Evolutionary conservation across 2,329 filamentous ascomycete genomes (phyloP).

Genomic region (Ceratocystis destructans): DNA sequence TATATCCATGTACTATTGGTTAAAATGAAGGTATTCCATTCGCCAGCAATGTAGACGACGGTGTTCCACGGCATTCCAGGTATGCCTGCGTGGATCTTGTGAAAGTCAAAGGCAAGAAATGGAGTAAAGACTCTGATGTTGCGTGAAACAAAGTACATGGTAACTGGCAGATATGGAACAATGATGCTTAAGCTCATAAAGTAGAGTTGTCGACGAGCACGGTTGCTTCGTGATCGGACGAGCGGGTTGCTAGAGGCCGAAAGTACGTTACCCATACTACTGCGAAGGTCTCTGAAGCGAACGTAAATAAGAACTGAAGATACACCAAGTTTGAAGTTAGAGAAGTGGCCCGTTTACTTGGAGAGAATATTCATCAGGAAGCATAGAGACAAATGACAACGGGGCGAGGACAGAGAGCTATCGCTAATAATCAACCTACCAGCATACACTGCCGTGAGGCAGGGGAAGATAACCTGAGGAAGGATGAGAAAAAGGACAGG

Average conservation of each 20-base stretch:
- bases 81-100: conserved; percentile 29
- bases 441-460: conserved; percentile 35
- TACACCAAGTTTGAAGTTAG: background rate
- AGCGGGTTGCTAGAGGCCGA: conserved; percentile 13
- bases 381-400: conserved; percentile 8
- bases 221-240: conserved; percentile 25
- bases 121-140: conserved; percentile 29
- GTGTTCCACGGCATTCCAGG: conserved; percentile 33
- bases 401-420: background rate
- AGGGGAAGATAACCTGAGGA: conserved; percentile 32
- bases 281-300: conserved; percentile 36
- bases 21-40: conserved; percentile 28
- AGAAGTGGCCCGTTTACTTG: background rate
- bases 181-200: conserved; percentile 41
- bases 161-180: conserved; percentile 37
- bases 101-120: conserved; percentile 30
- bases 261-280: conserved; percentile 30
- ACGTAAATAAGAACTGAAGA: conserved; percentile 33
- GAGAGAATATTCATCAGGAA: too few relatives aligned
- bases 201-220: conserved; percentile 40
- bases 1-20: conserved; percentile 38
- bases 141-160: conserved; percentile 29
- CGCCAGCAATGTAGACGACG: conserved; percentile 34
- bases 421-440: conserved; percentile 28
- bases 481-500: conserved; percentile 36